Base-by-base conservation (phyloP, 169 alveolate species). In the Plasmodium fragile region DNA sequence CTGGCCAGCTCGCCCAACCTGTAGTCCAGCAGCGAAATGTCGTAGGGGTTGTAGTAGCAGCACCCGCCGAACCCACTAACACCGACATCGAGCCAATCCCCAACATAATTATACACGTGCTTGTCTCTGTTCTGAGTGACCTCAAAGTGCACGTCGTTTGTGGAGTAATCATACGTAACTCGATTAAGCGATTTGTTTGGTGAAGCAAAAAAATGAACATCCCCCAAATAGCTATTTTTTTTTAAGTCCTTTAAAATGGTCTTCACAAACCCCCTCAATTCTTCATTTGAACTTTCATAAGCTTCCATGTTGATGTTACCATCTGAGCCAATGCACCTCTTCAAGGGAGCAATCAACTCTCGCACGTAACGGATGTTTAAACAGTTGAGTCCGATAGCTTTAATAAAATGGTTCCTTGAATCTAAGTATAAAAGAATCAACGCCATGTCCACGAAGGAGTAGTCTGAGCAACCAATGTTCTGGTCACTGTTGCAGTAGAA, bases 41-140 rank as follows among this genome's bases (percentile, higher is more conserved):
- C 93, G 13, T 85, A 85, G 0, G 93, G 93, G 30, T 52, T 85
- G 18, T 85, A 85, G 43, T 73, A 85, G 39, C 93, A 85, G 28
- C 93, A 85, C 2, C 93, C 93, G 16, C 93, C 93, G 45, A 85
- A 85, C 10, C 93, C 93, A 25, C 39, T 85, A n/a, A 85, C 30
- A 0, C 82, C 80, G 7, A 85, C 77, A 7, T 73, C 32, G n/a
- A 85, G 25, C 93, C 93, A 85, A 11, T 36, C 36, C 1, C 45
- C 93, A 8, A 85, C 45, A 10, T 73, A 53, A 32, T 85, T 85
- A 41, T 75, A 85, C 16, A 72, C 80, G 28, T 85, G 93, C n/a
- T 73, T 75, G 36, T n/a, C 25, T 16, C 43, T 18, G 16, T 73
- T 55, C 25, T 82, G 30, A 11, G 43, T 25, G 0, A 39, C 53